Base-by-base conservation (phyloP, 805 yeast species). In the Candida gorgasii region DNA sequence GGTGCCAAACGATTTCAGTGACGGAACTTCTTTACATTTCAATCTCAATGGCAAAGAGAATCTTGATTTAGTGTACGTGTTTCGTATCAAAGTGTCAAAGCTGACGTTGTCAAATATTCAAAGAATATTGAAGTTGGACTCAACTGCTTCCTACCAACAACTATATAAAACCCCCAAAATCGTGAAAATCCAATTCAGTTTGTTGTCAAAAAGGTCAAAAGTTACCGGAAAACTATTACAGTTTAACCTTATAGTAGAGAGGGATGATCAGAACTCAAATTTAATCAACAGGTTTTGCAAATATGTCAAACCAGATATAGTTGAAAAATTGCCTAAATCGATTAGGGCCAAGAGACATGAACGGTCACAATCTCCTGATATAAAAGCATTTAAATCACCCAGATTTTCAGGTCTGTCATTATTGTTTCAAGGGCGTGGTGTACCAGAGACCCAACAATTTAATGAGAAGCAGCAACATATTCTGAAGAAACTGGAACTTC, bases 361-460 rank as follows among this genome's bases (percentile, higher is more conserved):
- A 23, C 3, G 13, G 2, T n/a, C 36, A 8, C 32, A 23, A 17
- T 24, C 32, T 3, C 19, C 32, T 17, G 32, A 5, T 13, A 22
- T 34, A 11, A 19, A 16, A 13, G 11, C 24, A 5, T 32, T 40
- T 11, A 35, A 28, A 16, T 12, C 40, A 2, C 32, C 44, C 4
- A 35, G 27, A 19, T 19, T 34, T 12, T 26, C 44, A 3, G 44
- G 44, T 9, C 40, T 29, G 20, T 35, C 20, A 12, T 27, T 42
- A 13, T 35, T 22, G 19, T 42, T 42, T 24, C 40, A 42, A 9
- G 40, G 32, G 11, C 27, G 15, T 8, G 30, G 27, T 26, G 16
- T 34, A 3, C 28, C 37, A 22, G 44, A 40, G 19, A 40, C 44
- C 8, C 44, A 40, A 28, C 36, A 31, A 27, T 33, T 33, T 22